Percentiles rank a stretch among this genome's conserved stretches.
Conservation (phyloP, 208 protist genomes). For the Trypanosoma rangeli region DNA sequence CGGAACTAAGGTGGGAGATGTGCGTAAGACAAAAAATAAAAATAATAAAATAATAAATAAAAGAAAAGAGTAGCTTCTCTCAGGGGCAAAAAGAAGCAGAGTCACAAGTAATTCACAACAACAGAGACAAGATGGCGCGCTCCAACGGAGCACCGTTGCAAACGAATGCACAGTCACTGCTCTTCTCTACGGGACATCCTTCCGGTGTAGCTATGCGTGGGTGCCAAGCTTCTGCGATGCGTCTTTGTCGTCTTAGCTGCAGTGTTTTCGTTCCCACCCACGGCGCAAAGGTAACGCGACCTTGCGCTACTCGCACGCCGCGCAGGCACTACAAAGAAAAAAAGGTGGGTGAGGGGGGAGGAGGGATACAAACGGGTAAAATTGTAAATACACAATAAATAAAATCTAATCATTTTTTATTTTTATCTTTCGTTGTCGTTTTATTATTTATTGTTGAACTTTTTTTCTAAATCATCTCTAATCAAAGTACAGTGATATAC, state of each 20-base stretch:
- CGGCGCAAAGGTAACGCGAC: background rate
- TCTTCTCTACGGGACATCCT: background rate
- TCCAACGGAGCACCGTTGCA: background rate
- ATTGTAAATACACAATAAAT: background rate
- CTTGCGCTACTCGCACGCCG: background rate
- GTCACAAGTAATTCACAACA: background rate
- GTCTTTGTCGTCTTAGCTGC: background rate
- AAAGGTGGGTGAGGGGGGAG: background rate
- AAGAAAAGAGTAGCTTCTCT: slow-evolving; percentile 6
- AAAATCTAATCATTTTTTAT: background rate
- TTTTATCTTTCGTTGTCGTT: background rate
- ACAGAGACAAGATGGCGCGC: background rate
- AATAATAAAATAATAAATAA: slow-evolving; percentile 18
- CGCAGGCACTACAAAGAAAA: background rate
- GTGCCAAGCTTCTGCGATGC: background rate
- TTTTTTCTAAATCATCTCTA: background rate
- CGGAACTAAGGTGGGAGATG: background rate
- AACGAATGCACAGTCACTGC: too few relatives aligned
- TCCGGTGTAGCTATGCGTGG: background rate
- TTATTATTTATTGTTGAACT: slow-evolving; percentile 2
- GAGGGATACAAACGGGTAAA: background rate
- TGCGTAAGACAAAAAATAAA: slow-evolving; percentile 21
- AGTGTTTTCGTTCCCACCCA: background rate
- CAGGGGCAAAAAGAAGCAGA: background rate
- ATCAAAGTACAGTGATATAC: background rate